phyloP scores from a whole-genome alignment of 208 protist genomes.

The Trypanosoma melophagium region DNA sequence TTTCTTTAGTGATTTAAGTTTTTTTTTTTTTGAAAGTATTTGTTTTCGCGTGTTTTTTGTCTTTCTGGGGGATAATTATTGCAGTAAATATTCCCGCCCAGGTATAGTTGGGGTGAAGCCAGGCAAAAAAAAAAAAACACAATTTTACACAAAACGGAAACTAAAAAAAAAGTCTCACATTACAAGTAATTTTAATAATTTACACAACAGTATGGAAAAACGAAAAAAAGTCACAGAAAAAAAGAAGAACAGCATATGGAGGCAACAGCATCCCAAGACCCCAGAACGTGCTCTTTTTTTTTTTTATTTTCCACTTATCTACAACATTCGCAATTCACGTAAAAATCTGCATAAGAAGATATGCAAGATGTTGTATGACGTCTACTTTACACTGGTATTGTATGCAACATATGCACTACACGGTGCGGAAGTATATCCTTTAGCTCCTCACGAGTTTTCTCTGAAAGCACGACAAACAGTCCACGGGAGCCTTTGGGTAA shows the following conservation, averaged over 20 bases:
- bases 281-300: background rate
- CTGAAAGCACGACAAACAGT: conserved; percentile 45
- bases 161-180: background rate
- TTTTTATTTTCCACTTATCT: background rate
- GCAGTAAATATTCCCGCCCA: background rate
- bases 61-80: background rate
- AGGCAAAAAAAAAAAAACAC: background rate
- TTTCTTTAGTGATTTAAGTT: conserved; percentile 5
- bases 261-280: background rate
- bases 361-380: conserved; percentile 4
- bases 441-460: conserved; percentile 44
- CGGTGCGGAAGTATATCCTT: conserved; percentile 65
- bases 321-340: background rate
- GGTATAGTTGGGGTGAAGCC: background rate
- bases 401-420: conserved; percentile 70
- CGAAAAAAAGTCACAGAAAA: background rate
- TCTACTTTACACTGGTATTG: conserved; percentile 5
- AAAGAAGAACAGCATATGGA: conserved; percentile 18
- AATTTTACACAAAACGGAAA: conserved; percentile 9
- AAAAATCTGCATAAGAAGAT: background rate
- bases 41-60: background rate
- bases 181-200: too few relatives aligned
- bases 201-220: background rate
- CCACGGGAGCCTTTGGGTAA: conserved; percentile 44
- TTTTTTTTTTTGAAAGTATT: background rate